Conservation (phyloP, 2,329 filamentous ascomycete species). For the Cercospora nicotianae region DNA sequence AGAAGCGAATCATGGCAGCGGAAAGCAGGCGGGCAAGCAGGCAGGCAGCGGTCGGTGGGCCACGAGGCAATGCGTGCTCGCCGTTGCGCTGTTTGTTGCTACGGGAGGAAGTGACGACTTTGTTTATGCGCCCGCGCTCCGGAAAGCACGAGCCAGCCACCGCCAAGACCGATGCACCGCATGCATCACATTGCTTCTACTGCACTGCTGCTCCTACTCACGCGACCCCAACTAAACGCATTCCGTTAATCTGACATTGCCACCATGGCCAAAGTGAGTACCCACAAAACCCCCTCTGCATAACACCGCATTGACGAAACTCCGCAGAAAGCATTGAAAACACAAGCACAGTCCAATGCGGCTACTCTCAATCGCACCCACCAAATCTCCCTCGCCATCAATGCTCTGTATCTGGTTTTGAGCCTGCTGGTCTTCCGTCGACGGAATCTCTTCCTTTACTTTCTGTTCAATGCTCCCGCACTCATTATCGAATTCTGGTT, state of each 20-base stretch:
- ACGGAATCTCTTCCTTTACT: conserved; percentile 62
- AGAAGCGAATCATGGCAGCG: not conserved
- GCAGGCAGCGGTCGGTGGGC: not conserved
- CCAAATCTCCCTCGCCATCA: conserved; percentile 69
- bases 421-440: conserved; percentile 61
- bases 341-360: conserved; percentile 62
- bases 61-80: conserved; percentile 6
- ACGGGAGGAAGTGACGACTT: conserved; percentile 6
- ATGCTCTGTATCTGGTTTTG: conserved; percentile 71
- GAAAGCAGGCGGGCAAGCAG: not conserved
- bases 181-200: not conserved
- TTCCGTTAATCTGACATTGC: not conserved
- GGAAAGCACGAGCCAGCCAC: not conserved
- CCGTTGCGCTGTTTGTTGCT: not conserved
- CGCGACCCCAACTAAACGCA: not conserved
- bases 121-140: not conserved
- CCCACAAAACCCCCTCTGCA: not conserved
- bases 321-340: conserved; percentile 53
- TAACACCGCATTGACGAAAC: not conserved
- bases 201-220: not conserved
- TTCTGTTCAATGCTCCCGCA: conserved; percentile 70
- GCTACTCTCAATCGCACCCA: conserved; percentile 78
- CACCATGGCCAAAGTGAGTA: conserved; percentile 33
- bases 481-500: conserved; percentile 81
- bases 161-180: not conserved